These are phyloP conservation scores for Rhizophora apiculata DNA, from an alignment of 345 rosid species.

Conservation along the genomic window DNA sequence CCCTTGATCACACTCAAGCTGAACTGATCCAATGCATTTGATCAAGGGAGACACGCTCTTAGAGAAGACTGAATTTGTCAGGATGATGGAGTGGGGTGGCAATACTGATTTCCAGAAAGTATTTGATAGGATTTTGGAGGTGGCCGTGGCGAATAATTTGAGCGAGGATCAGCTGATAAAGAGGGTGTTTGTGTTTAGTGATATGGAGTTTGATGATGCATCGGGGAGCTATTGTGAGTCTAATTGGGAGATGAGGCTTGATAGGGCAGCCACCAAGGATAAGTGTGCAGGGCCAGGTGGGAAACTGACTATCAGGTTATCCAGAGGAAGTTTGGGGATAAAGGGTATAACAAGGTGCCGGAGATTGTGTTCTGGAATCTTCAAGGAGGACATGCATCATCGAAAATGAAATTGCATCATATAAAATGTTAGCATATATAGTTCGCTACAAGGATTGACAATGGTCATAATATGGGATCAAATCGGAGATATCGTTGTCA, in stretches of 20 bases:
- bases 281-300: slow-evolving; percentile 16
- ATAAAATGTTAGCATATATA: too few relatives aligned
- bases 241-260: too few relatives aligned
- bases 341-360: slow-evolving; percentile 49
- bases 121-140: slow-evolving; percentile 46
- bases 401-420: too few relatives aligned
- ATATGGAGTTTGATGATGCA: slow-evolving; percentile 60
- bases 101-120: slow-evolving; percentile 51
- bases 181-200: slow-evolving; percentile 60
- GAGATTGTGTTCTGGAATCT: slow-evolving; percentile 67
- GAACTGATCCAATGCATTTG: slow-evolving; percentile 36
- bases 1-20: slow-evolving; percentile 55
- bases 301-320: slow-evolving; percentile 51
- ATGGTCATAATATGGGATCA: too few relatives aligned
- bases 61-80: slow-evolving; percentile 37
- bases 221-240: neutral
- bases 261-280: too few relatives aligned
- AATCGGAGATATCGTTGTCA: too few relatives aligned
- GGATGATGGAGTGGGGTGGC: slow-evolving; percentile 22
- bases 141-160: slow-evolving; percentile 41
- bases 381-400: too few relatives aligned
- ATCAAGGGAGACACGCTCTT: slow-evolving; percentile 33
- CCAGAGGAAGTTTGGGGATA: slow-evolving; percentile 35
- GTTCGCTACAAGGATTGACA: too few relatives aligned
- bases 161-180: slow-evolving; percentile 53